Percentiles rank a stretch among this genome's conserved stretches.
Conservation (phyloP, 352 stramenopile genomes). For the Plasmopara viticola region DNA sequence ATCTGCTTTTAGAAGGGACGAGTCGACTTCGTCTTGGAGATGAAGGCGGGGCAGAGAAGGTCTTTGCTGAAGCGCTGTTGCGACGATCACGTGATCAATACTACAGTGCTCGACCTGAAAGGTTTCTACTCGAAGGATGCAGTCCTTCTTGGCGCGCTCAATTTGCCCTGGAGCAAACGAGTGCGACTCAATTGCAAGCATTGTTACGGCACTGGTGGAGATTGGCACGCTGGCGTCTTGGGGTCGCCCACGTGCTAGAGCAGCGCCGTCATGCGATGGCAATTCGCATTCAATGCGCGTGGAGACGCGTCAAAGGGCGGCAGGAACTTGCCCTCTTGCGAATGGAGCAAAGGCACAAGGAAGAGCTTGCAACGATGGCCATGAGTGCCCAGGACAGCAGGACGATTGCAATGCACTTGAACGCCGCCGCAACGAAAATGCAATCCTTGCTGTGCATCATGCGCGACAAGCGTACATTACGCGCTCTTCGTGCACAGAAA, state of each 20-base stretch:
- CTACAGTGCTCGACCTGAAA: slow-evolving; percentile 38
- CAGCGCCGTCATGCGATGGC: slow-evolving; percentile 24
- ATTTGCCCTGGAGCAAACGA: slow-evolving; percentile 36
- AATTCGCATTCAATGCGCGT: slow-evolving; percentile 43
- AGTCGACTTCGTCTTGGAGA: slow-evolving; percentile 35
- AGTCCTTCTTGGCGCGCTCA: slow-evolving; percentile 37
- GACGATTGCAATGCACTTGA: slow-evolving; percentile 28
- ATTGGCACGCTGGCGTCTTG: slow-evolving; percentile 13
- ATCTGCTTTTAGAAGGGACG: slow-evolving; percentile 41
- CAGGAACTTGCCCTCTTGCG: slow-evolving; percentile 19
- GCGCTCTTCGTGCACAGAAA: slow-evolving; percentile 27
- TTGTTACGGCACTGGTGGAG: slow-evolving; percentile 11
- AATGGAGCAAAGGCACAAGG: slow-evolving; percentile 24
- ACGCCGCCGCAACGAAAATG: slow-evolving; percentile 40
- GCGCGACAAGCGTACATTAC: slow-evolving; percentile 25
- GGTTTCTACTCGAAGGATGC: slow-evolving; percentile 37
- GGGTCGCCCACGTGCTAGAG: slow-evolving; percentile 25
- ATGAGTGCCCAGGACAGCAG: slow-evolving; percentile 46
- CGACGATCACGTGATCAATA: slow-evolving; percentile 20
- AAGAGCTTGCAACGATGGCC: slow-evolving; percentile 24
- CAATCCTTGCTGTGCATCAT: slow-evolving; percentile 47
- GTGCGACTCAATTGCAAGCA: slow-evolving; percentile 30
- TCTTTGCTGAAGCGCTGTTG: slow-evolving; percentile 32
- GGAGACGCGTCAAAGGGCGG: slow-evolving; percentile 26
- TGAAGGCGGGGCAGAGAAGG: slow-evolving; percentile 18